These are phyloP conservation scores for Geotrichum bryndzae DNA, from an alignment of 1,139 yeast species.

Conservation along the genomic window DNA sequence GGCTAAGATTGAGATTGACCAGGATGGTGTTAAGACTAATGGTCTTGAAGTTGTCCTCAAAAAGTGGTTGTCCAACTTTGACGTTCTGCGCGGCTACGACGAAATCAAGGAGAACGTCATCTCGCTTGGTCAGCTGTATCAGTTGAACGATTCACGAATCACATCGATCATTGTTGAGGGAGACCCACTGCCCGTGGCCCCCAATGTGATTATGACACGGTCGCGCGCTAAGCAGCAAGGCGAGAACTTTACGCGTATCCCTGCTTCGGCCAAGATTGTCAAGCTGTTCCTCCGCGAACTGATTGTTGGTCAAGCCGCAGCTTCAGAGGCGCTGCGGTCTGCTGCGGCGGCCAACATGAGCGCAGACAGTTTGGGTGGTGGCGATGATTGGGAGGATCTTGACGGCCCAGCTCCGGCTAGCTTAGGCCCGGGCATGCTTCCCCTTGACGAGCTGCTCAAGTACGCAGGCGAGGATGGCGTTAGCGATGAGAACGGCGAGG, in stretches of 20 bases:
- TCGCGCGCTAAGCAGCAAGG: slow-evolving; percentile 60
- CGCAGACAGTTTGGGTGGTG: slow-evolving; percentile 28
- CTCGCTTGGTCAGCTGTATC: slow-evolving; percentile 63
- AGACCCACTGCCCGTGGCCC: slow-evolving; percentile 60
- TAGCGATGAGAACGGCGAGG: slow-evolving; percentile 33
- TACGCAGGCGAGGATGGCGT: slow-evolving; percentile 29
- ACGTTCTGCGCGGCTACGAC: slow-evolving; percentile 71
- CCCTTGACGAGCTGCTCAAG: slow-evolving; percentile 21
- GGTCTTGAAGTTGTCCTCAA: slow-evolving; percentile 51
- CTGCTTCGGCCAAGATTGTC: slow-evolving; percentile 67
- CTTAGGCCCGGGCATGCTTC: slow-evolving; percentile 8
- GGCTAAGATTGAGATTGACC: slow-evolving; percentile 32
- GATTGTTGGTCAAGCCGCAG: slow-evolving; percentile 35
- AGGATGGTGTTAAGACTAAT: slow-evolving; percentile 15
- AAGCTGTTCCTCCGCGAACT: slow-evolving; percentile 67
- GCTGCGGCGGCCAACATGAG: slow-evolving; percentile 28
- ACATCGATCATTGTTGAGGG: slow-evolving; percentile 61
- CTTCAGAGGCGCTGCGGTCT: slow-evolving; percentile 16
- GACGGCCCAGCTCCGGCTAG: slow-evolving; percentile 34
- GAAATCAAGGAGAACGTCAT: slow-evolving; percentile 63
- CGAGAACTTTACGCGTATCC: slow-evolving; percentile 54
- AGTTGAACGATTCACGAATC: slow-evolving; percentile 51
- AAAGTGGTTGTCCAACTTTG: slow-evolving; percentile 80
- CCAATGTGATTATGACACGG: slow-evolving; percentile 67
- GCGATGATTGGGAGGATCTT: slow-evolving; percentile 75